Conservation (phyloP, 768 basidiomycete genomes). For the Boletus barrowsii region DNA sequence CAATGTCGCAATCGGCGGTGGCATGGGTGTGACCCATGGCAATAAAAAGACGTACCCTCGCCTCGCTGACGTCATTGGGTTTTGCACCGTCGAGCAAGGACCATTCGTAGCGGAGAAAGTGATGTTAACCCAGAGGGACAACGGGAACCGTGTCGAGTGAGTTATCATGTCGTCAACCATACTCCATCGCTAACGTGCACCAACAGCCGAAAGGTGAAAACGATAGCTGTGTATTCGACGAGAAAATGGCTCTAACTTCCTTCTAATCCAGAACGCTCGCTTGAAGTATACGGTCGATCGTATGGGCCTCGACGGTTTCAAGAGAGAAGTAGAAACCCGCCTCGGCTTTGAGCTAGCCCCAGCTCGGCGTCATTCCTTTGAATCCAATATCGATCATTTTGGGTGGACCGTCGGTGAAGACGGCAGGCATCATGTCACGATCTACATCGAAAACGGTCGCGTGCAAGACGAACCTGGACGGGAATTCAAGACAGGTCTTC, state of each 20-base stretch:
- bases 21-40: constrained; percentile 99
- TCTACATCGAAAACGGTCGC: constrained; percentile 97
- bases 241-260: constrained; percentile 9
- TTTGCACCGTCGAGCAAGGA: constrained; percentile 87
- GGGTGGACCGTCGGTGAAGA: constrained; percentile 90
- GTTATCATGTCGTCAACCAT: constrained; percentile 27
- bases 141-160: constrained; percentile 92
- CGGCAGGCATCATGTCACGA: constrained; percentile 86
- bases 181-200: neutral
- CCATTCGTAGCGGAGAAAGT: constrained; percentile 86
- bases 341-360: constrained; percentile 77
- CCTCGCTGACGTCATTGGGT: constrained; percentile 82
- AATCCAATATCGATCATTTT: constrained; percentile 88
- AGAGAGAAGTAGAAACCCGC: constrained; percentile 83
- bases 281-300: constrained; percentile 97
- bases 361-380: constrained; percentile 75
- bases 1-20: constrained; percentile 92
- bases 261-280: constrained; percentile 64
- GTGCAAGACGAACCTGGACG: constrained; percentile 90
- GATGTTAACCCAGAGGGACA: constrained; percentile 90
- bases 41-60: constrained; percentile 99
- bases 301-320: constrained; percentile 86
- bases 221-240: neutral
- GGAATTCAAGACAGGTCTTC: constrained; percentile 89
- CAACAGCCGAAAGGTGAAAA: constrained; percentile 52